These are phyloP conservation scores for Sporothrix schenckii DNA, from an alignment of 2,329 filamentous ascomycete species.

Conservation along the genomic window DNA sequence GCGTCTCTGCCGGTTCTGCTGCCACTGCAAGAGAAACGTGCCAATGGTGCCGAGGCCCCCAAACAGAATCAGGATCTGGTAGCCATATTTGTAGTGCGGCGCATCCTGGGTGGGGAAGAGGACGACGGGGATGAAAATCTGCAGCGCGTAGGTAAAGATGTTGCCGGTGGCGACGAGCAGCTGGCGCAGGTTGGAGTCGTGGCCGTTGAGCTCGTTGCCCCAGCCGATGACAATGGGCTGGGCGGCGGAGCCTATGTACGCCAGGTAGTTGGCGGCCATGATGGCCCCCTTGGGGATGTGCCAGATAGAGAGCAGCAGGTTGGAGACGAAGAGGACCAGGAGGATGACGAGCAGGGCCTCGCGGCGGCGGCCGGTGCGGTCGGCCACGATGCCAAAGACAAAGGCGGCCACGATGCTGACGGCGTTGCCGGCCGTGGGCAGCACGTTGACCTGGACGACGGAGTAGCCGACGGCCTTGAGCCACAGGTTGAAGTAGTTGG, in stretches of 20 bases:
- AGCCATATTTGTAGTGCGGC: constrained; percentile 44
- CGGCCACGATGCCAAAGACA: constrained; percentile 38
- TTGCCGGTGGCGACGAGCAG: constrained; percentile 37
- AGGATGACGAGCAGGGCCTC: constrained; percentile 32
- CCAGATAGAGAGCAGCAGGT: constrained; percentile 38
- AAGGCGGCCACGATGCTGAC: constrained; percentile 53
- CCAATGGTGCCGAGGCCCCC: constrained; percentile 40
- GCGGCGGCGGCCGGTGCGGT: constrained; percentile 37
- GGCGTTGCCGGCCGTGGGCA: constrained; percentile 53
- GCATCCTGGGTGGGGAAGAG: constrained; percentile 44
- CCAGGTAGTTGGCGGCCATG: constrained; percentile 38
- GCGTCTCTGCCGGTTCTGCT: constrained; percentile 22
- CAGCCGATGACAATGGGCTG: constrained; percentile 39
- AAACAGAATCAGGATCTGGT: constrained; percentile 43
- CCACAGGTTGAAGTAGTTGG: constrained; percentile 56
- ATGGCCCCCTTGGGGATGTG: constrained; percentile 35
- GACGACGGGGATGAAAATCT: constrained; percentile 37
- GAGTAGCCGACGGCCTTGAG: constrained; percentile 54
- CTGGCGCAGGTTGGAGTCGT: constrained; percentile 35
- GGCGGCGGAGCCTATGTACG: constrained; percentile 36
- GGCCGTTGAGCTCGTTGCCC: constrained; percentile 36
- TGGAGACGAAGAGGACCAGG: constrained; percentile 35
- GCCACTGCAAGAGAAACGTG: constrained; percentile 29
- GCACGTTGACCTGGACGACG: constrained; percentile 52
- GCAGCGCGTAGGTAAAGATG: constrained; percentile 35